These are phyloP conservation scores for Mycena kentingensis DNA, from an alignment of 768 basidiomycete genomes.

Conservation along the genomic window DNA sequence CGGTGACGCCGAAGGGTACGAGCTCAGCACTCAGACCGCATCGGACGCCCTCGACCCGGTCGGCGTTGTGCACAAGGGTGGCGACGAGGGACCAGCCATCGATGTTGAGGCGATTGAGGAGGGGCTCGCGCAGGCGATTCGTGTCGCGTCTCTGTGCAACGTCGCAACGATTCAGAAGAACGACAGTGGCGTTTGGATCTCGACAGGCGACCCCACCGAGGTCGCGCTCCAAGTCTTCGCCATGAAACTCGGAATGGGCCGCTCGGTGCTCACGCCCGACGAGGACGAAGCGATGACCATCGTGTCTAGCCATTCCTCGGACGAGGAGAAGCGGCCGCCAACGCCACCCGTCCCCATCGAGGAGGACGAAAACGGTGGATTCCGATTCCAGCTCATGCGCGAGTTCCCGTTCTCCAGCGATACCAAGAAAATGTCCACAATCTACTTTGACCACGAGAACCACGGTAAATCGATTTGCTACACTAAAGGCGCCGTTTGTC, in stretches of 20 bases:
- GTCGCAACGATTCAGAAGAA: constrained; percentile 41
- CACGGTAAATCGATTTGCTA: constrained; percentile 28
- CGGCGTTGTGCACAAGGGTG: constrained; percentile 30
- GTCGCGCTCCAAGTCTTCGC: constrained; percentile 60
- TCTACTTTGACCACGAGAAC: constrained; percentile 34
- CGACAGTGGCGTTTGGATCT: constrained; percentile 45
- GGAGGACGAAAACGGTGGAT: constrained; percentile 22
- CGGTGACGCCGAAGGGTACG: constrained; percentile 27
- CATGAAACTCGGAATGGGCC: constrained; percentile 48
- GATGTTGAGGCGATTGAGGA: constrained; percentile 21
- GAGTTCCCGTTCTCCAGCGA: constrained; percentile 54
- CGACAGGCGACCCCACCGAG: constrained; percentile 58
- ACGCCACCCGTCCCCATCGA: constrained; percentile 27
- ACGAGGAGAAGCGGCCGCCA: constrained; percentile 14
- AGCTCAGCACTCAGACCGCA: constrained; percentile 36
- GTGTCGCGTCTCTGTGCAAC: constrained; percentile 39
- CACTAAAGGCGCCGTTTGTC: constrained; percentile 41
- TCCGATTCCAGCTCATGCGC: constrained; percentile 35
- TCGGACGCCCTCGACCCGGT: constrained; percentile 37
- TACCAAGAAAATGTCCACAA: constrained; percentile 51
- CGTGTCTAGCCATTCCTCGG: constrained; percentile 27
- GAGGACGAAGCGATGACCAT: constrained; percentile 21
- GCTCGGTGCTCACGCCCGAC: constrained; percentile 31
- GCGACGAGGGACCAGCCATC: constrained; percentile 24
- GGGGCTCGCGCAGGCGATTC: constrained; percentile 33